A percentile compares a stretch with the other conserved stretches of the same genome.
Evolutionary conservation across 176 grass and related monocot genomes (phyloP).

Genomic region (Bolboschoenus planiculmis): DNA sequence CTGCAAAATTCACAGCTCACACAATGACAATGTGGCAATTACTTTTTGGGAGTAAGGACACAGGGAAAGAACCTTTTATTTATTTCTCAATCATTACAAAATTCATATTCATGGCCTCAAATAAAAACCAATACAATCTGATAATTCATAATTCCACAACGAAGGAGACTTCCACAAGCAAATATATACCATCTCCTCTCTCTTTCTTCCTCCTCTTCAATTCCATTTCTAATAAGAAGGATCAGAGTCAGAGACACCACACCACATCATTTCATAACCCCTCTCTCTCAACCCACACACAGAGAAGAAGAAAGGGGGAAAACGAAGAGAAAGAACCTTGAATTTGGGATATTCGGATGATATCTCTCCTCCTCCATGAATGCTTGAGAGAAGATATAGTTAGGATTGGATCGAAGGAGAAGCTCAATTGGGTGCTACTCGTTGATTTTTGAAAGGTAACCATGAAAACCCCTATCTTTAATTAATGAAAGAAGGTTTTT

Average conservation of each 20-base stretch:
- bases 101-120: background rate
- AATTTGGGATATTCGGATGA: background rate
- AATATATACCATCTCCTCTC: background rate
- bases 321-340: background rate
- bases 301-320: background rate
- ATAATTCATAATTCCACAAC: background rate
- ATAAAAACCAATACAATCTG: background rate
- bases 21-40: background rate
- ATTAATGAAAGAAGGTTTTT: background rate
- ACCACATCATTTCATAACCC: background rate
- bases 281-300: background rate
- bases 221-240: background rate
- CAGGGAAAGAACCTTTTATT: background rate
- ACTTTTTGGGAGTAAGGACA: background rate
- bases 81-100: background rate
- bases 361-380: background rate
- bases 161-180: constrained; percentile 1
- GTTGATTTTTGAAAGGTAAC: background rate
- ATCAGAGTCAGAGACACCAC: background rate
- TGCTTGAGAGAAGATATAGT: background rate
- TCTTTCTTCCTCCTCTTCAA: background rate
- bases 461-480: background rate
- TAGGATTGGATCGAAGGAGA: background rate
- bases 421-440: background rate
- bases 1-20: background rate